Evolutionary conservation across 805 yeast genomes (phyloP).

Genomic region (Torulaspora quercuum): DNA sequence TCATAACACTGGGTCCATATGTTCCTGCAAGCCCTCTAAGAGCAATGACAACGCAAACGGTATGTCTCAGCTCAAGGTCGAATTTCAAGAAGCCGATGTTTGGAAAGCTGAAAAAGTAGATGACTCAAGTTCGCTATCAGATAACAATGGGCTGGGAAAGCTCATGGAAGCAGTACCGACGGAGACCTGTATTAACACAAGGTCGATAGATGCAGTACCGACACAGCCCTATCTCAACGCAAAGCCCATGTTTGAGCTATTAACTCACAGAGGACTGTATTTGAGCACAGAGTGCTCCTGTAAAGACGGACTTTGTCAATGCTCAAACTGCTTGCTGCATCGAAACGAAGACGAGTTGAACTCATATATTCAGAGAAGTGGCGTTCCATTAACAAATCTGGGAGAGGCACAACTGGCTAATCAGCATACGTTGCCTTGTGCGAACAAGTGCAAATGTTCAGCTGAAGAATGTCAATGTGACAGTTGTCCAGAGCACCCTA

Average conservation of each 20-base stretch:
- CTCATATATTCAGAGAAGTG: conserved; percentile 30
- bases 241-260: conserved; percentile 29
- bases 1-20: neutral
- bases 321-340: conserved; percentile 36
- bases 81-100: neutral
- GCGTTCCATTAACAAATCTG: conserved; percentile 31
- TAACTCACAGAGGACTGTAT: conserved; percentile 34
- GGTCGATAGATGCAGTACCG: neutral
- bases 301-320: conserved; percentile 31
- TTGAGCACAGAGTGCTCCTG: conserved; percentile 37
- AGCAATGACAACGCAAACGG: neutral
- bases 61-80: neutral
- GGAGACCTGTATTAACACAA: neutral
- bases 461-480: conserved; percentile 26
- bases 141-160: neutral
- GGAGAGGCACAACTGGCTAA: conserved; percentile 26
- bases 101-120: conserved; percentile 1
- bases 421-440: conserved; percentile 10
- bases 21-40: conserved; percentile 4
- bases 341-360: conserved; percentile 36
- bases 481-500: conserved; percentile 28
- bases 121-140: neutral
- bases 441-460: conserved; percentile 23
- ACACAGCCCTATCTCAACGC: neutral
- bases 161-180: neutral